Base-by-base conservation (phyloP, 805 yeast genomes). In the Saturnispora hagleri region DNA sequence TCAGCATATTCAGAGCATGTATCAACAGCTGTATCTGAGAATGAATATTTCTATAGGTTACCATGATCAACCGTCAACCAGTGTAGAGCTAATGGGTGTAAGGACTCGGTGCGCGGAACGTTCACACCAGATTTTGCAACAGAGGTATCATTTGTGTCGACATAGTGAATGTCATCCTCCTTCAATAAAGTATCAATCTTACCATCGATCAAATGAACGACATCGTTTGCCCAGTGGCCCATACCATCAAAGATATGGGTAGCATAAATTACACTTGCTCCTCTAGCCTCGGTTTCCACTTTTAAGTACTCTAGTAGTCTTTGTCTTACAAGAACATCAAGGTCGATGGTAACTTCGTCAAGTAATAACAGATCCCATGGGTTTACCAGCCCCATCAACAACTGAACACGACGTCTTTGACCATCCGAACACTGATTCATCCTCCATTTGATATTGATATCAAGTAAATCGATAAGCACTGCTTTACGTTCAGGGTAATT, bases 211-310 rank as follows among this genome's bases (percentile, higher is more conserved):
- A 93, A 71, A 66, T 93, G 99, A 13, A 83, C 74, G 8, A 93
- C 72, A 50, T 85, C 73, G 38, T 95, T 86, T 28, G 97, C 95
- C 96, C 98, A 93, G 46, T 75, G 73, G 13, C 88, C 89, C 52
- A 93, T 75, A 0, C 99, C 99, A 62, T 93, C 99, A 66, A 93
- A 93, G 46, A 93, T 93, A 62, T 93, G 99, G 0, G 99, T 93
- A 3, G 98, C 93, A 64, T 93, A 93, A 4, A 91, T 81, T 36
- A 93, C 87, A 46, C 89, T 81, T 55, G 95, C 82, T 18, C 75
- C 68, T 53, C 98, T 74, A 0, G 70, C 63, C 47, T 70, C 72
- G 5, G 97, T 88, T 64, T 93, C 99, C n/a, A 68, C 62, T 57
- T 75, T 76, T 59, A 93, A 71, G 63, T 87, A 93, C 1, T 74